Evolutionary conservation across 2,329 filamentous ascomycete species (phyloP).

Genomic region (Apiospora rasikravindrae): DNA sequence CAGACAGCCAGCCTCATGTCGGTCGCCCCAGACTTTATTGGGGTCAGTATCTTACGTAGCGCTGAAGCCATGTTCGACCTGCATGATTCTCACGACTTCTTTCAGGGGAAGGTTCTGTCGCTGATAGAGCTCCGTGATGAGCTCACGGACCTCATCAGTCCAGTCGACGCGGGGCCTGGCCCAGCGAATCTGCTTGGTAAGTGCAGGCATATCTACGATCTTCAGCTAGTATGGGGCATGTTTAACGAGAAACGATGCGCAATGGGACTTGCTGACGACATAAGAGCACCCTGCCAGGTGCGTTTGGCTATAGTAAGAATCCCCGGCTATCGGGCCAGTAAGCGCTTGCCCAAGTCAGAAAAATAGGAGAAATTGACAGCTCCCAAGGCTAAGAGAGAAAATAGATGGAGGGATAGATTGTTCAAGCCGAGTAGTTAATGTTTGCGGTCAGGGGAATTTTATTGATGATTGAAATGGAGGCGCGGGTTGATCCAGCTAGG

Average conservation of each 20-base stretch:
- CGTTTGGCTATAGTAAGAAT: neutral
- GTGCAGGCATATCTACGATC: neutral
- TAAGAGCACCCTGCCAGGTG: neutral
- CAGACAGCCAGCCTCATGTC: neutral
- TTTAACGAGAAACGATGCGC: neutral
- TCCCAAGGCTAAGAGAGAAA: neutral
- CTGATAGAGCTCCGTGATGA: slow-evolving; percentile 11
- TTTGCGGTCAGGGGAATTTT: neutral
- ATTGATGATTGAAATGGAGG: neutral
- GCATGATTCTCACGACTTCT: slow-evolving; percentile 6
- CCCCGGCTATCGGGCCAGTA: neutral
- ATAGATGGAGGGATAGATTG: neutral
- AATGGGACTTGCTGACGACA: neutral
- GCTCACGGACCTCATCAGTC: neutral
- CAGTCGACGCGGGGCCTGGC: slow-evolving; percentile 2
- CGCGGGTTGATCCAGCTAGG: neutral
- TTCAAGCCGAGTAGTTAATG: neutral
- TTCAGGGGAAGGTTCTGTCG: neutral
- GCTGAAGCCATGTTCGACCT: neutral
- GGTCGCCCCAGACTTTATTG: neutral
- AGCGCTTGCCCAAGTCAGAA: neutral
- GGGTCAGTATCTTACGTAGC: neutral
- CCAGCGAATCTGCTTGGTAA: neutral
- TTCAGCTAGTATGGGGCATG: neutral
- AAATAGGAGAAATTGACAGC: neutral